phyloP scores from a whole-genome alignment of 768 basidiomycete genomes.

The Kwoniella mangroviensis region DNA sequence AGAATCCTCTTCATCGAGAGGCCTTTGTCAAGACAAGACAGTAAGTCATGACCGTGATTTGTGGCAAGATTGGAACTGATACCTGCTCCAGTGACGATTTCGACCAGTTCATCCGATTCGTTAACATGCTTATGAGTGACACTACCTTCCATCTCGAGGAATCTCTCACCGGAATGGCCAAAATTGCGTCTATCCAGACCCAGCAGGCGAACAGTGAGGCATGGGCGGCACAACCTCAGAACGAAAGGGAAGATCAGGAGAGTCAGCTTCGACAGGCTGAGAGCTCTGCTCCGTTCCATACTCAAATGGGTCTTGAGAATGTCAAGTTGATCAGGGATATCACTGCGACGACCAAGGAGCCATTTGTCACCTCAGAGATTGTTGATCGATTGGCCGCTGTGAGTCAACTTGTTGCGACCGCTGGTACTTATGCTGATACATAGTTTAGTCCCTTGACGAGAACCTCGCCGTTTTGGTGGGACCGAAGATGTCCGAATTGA shows the following conservation, averaged over 20 bases:
- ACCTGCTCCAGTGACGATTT: slow-evolving; percentile 66
- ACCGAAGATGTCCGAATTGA: slow-evolving; percentile 82
- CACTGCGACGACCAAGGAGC: slow-evolving; percentile 85
- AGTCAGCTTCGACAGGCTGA: slow-evolving; percentile 77
- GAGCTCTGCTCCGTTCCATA: slow-evolving; percentile 81
- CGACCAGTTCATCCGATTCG: slow-evolving; percentile 91
- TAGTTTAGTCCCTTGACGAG: slow-evolving; percentile 69
- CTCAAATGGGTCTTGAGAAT: slow-evolving; percentile 81
- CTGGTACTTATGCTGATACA: not conserved
- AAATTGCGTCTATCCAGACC: slow-evolving; percentile 82
- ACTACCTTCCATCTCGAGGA: slow-evolving; percentile 98
- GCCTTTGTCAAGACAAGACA: slow-evolving; percentile 78
- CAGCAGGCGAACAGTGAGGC: slow-evolving; percentile 77
- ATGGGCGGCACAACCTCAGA: slow-evolving; percentile 70
- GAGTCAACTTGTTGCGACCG: slow-evolving; percentile 46
- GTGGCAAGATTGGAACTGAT: not conserved
- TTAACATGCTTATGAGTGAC: slow-evolving; percentile 98
- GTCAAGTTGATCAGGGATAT: slow-evolving; percentile 90
- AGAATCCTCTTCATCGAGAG: slow-evolving; percentile 83
- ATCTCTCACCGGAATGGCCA: slow-evolving; percentile 81
- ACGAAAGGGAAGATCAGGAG: slow-evolving; percentile 84
- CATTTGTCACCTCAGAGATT: slow-evolving; percentile 96
- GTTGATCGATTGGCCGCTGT: slow-evolving; percentile 93
- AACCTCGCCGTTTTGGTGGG: slow-evolving; percentile 88
- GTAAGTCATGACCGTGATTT: slow-evolving; percentile 61